Evolutionary conservation across 257 asterid species (phyloP), one percentile per base, ranked within the genome.

Genomic region (Ilex asprella): DNA sequence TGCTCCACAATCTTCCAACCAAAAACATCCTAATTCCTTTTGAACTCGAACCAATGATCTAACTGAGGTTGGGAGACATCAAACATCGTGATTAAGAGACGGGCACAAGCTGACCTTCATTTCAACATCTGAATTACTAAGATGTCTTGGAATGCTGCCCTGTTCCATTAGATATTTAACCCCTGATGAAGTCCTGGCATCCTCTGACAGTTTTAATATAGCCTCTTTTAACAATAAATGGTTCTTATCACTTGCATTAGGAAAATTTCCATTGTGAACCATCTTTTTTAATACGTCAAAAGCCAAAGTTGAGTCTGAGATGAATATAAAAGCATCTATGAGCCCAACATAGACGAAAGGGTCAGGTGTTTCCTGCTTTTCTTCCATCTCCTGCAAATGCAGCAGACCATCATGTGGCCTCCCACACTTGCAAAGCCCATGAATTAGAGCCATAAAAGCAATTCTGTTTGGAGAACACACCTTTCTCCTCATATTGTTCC

Each of bases 341-440:
- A 92, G 59, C 65, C 76, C 82, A 65, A 77, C 68, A 75, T 82
- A 83, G 16, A 88, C 58, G 32, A 71, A 88, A 56, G 70, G 65
- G 67, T 84, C 98, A 41, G 95, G 87, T 53, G 70, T 60, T 89
- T 86, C 78, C 53, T 74, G 75, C 67, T 70, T 86, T 71, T 73
- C 82, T 73, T 84, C 95, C 95, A 92, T 92, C 77, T 74, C 71
- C 68, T 72, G 70, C 81, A 88, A 71, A 75, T 77, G 86, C 60
- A 56, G 35, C 73, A 86, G 57, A 65, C 87, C 98, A 68, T 65
- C 78, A 69, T 78, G 81, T 41, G 86, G 78, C 76, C 76, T 76
- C 63, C 66, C 39, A 64, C 95, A 88, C 77, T 92, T 86, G 82
- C 97, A 92, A 61, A 92, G 95, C 75, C 98, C 98, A 55, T 73